Conservation (phyloP, 2,329 filamentous ascomycete species). For the Fusarium denticulatum region DNA sequence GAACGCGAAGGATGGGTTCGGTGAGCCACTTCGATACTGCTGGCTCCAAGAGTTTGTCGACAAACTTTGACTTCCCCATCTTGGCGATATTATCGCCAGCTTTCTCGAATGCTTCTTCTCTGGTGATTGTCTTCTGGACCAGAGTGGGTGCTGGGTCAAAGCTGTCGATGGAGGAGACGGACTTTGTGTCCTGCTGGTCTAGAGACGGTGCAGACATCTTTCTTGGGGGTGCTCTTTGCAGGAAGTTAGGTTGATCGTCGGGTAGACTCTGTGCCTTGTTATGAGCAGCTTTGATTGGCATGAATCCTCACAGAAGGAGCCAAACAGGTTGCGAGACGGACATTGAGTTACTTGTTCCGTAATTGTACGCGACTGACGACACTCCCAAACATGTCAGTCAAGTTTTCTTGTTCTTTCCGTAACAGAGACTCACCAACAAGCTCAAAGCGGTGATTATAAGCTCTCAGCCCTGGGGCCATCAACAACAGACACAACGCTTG, state of each 20-base stretch:
- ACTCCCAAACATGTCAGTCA: rapidly evolving
- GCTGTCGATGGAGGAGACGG: neutral
- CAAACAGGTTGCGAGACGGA: neutral
- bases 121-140: neutral
- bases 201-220: neutral
- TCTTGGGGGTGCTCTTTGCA: neutral
- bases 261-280: rapidly evolving
- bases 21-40: neutral
- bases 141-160: neutral
- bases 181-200: neutral
- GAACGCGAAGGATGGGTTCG: neutral
- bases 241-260: rapidly evolving
- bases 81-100: rapidly evolving
- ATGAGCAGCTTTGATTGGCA: rapidly evolving
- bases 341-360: neutral
- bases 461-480: neutral
- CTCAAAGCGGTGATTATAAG: neutral
- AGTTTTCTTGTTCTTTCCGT: rapidly evolving
- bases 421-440: neutral
- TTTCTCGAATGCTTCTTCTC: neutral
- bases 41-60: neutral
- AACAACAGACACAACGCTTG: neutral
- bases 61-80: neutral
- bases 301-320: too few relatives aligned
- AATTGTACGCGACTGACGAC: too few relatives aligned